Conservation (phyloP, 2,329 filamentous ascomycete genomes). For the Alternaria gaisen region DNA sequence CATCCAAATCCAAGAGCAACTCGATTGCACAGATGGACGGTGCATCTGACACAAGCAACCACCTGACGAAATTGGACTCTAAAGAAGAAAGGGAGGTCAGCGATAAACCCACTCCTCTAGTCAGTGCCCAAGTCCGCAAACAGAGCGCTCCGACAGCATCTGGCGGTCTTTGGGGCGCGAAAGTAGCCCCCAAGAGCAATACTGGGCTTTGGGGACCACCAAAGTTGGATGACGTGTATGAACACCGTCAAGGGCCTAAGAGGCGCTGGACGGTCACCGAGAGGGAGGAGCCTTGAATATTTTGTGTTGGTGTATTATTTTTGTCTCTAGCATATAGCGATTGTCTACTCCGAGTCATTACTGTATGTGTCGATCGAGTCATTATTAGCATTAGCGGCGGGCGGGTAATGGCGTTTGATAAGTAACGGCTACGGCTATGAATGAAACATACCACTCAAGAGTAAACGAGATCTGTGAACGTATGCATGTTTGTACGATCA, state of each 20-base stretch:
- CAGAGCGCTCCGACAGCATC: conserved; percentile 14
- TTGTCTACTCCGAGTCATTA: neutral
- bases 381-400: neutral
- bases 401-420: conserved; percentile 4
- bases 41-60: conserved; percentile 15
- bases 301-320: neutral
- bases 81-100: conserved; percentile 42
- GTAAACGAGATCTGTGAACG: neutral
- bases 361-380: neutral
- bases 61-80: conserved; percentile 26
- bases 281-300: conserved; percentile 30
- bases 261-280: conserved; percentile 56
- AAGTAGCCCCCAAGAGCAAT: conserved; percentile 29
- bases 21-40: conserved; percentile 16
- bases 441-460: neutral
- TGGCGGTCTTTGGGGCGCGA: conserved; percentile 41
- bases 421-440: neutral
- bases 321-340: neutral
- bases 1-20: conserved; percentile 16
- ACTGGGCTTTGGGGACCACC: conserved; percentile 57
- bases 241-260: conserved; percentile 52
- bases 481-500: neutral
- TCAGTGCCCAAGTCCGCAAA: conserved; percentile 28
- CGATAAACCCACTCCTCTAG: conserved; percentile 44
- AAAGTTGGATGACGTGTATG: conserved; percentile 44